These are phyloP conservation scores for Triticum turgidum DNA, from an alignment of 176 grass and related monocot genomes.

Conservation along the genomic window DNA sequence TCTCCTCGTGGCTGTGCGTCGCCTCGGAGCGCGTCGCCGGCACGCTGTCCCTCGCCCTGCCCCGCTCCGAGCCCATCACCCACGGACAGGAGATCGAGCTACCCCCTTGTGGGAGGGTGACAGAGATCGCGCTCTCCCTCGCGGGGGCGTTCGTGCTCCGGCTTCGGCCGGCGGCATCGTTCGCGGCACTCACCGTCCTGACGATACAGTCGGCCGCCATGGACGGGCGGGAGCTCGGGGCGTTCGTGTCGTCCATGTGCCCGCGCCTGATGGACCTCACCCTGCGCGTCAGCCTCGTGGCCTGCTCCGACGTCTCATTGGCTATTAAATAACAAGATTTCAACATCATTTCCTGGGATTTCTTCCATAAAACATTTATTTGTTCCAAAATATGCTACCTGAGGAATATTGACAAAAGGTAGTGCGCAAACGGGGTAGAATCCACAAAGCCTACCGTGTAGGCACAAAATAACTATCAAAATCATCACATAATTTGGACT, in stretches of 20 bases:
- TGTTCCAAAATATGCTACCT: too few relatives aligned
- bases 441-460: too few relatives aligned
- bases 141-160: neutral
- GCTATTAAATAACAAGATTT: too few relatives aligned
- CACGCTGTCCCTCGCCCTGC: neutral
- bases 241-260: neutral
- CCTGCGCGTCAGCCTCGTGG: neutral
- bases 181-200: neutral
- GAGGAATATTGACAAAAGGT: too few relatives aligned
- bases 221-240: neutral
- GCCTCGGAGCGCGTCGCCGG: neutral
- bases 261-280: neutral
- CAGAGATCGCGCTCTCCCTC: neutral
- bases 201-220: neutral
- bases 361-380: too few relatives aligned
- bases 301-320: neutral
- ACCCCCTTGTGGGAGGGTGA: neutral
- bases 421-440: too few relatives aligned
- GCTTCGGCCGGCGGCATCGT: neutral
- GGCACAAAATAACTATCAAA: too few relatives aligned
- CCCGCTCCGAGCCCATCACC: too few relatives aligned
- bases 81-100: neutral
- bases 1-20: neutral
- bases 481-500: too few relatives aligned
- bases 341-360: too few relatives aligned